Evolutionary conservation across 139 green algal species (phyloP).

Genomic region (Trebouxia sp.): DNA sequence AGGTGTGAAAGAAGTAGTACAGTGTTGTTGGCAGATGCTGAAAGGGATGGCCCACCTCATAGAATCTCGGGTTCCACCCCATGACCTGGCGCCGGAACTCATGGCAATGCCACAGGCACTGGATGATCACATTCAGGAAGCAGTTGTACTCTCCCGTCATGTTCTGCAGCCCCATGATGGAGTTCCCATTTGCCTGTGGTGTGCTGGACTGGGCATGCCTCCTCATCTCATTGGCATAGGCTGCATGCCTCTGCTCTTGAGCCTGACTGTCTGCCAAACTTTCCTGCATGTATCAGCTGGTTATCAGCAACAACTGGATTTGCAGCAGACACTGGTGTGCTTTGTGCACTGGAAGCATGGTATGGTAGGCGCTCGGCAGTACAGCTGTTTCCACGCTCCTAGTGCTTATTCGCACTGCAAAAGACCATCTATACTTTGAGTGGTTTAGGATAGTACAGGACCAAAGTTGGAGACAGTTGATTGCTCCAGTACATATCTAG

Average conservation of each 20-base stretch:
- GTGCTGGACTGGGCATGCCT: too few species aligned
- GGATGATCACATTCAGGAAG: conserved; percentile 91
- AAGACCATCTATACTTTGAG: too few species aligned
- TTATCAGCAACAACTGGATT: too few species aligned
- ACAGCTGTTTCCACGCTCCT: too few species aligned
- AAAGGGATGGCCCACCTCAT: background rate
- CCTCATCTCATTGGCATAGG: conserved; percentile 3
- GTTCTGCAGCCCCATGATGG: conserved; percentile 55
- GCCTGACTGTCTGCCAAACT: conserved; percentile 9
- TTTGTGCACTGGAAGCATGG: too few species aligned
- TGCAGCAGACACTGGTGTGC: too few species aligned
- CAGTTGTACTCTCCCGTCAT: conserved; percentile 86
- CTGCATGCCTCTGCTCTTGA: conserved; percentile 22
- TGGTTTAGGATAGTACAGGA: too few species aligned
- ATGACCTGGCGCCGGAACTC: conserved; percentile 36
- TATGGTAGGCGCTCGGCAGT: too few species aligned
- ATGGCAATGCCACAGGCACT: conserved; percentile 71
- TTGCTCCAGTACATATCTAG: too few species aligned
- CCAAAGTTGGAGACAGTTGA: too few species aligned
- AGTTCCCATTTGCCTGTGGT: background rate
- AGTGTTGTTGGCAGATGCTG: background rate
- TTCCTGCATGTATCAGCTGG: background rate
- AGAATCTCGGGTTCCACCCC: background rate
- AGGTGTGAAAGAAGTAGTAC: too few species aligned
- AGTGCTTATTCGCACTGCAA: too few species aligned